These are phyloP conservation scores for Colletotrichum ledebouriae DNA, from an alignment of 2,329 filamentous ascomycete species.

Conservation along the genomic window DNA sequence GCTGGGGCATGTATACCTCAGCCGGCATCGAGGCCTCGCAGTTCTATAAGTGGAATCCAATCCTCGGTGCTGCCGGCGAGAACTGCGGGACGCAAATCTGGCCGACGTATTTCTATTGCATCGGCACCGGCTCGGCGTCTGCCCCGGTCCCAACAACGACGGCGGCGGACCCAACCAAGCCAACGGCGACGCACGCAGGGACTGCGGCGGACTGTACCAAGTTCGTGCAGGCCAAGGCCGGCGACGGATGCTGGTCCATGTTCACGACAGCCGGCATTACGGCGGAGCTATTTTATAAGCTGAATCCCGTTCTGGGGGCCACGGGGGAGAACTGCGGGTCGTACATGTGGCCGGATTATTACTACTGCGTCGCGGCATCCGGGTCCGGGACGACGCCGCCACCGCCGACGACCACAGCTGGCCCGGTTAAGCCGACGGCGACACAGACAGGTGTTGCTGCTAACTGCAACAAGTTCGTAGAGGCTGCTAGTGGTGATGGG, in stretches of 20 bases:
- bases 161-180: constrained; percentile 13
- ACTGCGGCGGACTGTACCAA: constrained; percentile 33
- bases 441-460: constrained; percentile 16
- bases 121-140: neutral
- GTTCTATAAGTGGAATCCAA: neutral
- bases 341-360: constrained; percentile 45
- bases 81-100: constrained; percentile 47
- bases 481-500: neutral
- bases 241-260: neutral
- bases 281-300: neutral
- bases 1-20: too few species aligned
- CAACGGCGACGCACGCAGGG: constrained; percentile 23
- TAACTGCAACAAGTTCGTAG: constrained; percentile 39
- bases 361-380: constrained; percentile 46
- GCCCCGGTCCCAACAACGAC: neutral
- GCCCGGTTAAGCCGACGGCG: constrained; percentile 18
- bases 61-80: neutral
- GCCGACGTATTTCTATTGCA: neutral
- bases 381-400: neutral
- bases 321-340: constrained; percentile 45
- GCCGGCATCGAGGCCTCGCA: neutral
- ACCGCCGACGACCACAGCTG: constrained; percentile 8
- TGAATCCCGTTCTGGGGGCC: constrained; percentile 33
- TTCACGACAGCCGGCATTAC: neutral
- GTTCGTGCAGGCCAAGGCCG: constrained; percentile 20